Percentiles rank a stretch among this genome's conserved stretches.
These are phyloP conservation scores for Hanseniaspora vineae DNA, from an alignment of 805 yeast species.

Conservation along the genomic window DNA sequence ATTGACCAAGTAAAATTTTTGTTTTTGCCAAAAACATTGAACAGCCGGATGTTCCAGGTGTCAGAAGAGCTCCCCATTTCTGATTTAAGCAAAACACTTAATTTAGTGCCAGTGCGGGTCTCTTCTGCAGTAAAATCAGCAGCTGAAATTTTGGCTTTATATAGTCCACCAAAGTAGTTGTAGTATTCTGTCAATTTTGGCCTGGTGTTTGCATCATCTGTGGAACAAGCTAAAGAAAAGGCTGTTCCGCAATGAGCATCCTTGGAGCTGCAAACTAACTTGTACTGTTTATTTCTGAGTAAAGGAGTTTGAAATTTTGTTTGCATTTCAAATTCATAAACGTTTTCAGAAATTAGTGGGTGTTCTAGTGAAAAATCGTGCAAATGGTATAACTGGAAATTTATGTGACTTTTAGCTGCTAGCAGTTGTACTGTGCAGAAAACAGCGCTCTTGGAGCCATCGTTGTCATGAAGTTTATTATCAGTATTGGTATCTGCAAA, in stretches of 20 bases:
- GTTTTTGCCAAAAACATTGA: background rate
- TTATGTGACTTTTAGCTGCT: conserved; percentile 4
- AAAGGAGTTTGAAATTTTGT: conserved; percentile 8
- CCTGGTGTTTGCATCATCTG: background rate
- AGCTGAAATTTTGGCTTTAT: background rate
- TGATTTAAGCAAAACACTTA: background rate
- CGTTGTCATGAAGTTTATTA: background rate
- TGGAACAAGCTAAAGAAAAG: background rate
- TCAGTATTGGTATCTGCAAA: conserved; percentile 5
- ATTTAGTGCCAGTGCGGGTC: background rate
- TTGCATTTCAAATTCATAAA: conserved; percentile 7
- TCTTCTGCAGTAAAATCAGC: background rate
- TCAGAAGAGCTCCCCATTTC: background rate
- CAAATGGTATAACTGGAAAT: conserved; percentile 13
- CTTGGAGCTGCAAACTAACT: conserved; percentile 8
- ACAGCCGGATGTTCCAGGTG: background rate
- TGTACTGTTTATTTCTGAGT: conserved; percentile 12
- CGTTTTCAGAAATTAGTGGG: conserved; percentile 12
- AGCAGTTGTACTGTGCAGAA: too few relatives aligned
- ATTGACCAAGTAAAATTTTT: background rate
- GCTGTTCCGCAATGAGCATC: background rate
- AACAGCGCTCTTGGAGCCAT: too few relatives aligned
- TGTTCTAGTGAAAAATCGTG: conserved; percentile 11
- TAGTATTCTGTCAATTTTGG: background rate
- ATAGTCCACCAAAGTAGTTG: background rate